Percentiles rank a stretch among this genome's conserved stretches.
Evolutionary conservation across 352 stramenopile genomes (phyloP).

Genomic region (Pythium dissotocum): DNA sequence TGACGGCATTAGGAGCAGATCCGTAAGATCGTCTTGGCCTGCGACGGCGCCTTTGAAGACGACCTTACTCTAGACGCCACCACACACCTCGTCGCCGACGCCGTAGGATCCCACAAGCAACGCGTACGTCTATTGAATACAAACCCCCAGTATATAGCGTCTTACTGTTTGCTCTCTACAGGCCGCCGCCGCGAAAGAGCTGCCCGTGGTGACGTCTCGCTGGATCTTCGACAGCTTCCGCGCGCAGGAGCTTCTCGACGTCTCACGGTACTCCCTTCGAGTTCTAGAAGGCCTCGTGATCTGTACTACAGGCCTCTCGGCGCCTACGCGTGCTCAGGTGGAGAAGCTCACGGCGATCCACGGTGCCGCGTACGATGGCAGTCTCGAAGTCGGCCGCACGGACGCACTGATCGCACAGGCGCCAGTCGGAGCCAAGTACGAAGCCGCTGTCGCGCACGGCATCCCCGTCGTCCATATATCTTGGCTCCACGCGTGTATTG

Average conservation of each 20-base stretch:
- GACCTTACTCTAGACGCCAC: conserved; percentile 45
- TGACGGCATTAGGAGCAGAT: conserved; percentile 55
- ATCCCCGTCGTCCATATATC: conserved; percentile 72
- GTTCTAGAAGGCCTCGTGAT: conserved; percentile 63
- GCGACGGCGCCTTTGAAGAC: conserved; percentile 56
- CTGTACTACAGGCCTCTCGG: conserved; percentile 63
- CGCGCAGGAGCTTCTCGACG: conserved; percentile 42
- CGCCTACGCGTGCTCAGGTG: conserved; percentile 53
- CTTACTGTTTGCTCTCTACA: not conserved
- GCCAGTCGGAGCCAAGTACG: conserved; percentile 60
- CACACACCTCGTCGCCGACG: conserved; percentile 67
- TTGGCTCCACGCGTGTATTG: conserved; percentile 71
- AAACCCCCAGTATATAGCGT: conserved; percentile 5
- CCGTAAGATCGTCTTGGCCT: conserved; percentile 62
- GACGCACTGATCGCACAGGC: conserved; percentile 64
- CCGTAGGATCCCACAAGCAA: conserved; percentile 67
- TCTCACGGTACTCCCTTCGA: conserved; percentile 35
- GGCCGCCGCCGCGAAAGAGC: conserved; percentile 44
- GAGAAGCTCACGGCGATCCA: conserved; percentile 42
- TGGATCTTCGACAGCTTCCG: conserved; percentile 77
- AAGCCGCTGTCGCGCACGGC: conserved; percentile 50
- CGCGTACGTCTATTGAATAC: conserved; percentile 32
- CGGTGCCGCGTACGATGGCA: conserved; percentile 58
- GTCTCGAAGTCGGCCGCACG: conserved; percentile 59
- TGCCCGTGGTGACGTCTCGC: conserved; percentile 45